Conservation (phyloP, 2,329 filamentous ascomycete genomes). For the Epichloe bromicola region DNA sequence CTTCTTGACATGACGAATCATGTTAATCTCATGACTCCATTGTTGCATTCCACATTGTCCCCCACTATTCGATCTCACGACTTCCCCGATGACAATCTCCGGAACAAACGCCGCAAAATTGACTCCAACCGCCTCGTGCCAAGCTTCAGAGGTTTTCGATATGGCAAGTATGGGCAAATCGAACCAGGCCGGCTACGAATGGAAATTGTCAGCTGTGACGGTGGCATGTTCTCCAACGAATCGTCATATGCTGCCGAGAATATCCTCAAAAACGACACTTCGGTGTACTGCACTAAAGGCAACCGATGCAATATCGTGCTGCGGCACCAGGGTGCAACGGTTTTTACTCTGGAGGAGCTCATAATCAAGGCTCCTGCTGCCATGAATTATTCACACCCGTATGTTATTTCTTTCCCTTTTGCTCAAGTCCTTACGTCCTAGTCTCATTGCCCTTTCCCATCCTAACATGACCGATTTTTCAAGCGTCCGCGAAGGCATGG, state of each 20-base stretch:
- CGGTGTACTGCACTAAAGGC: conserved; percentile 84
- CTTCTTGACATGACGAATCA: conserved; percentile 28
- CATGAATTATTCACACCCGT: conserved; percentile 73
- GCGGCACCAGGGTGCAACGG: conserved; percentile 64
- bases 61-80: conserved; percentile 24
- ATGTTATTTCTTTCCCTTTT: conserved; percentile 26
- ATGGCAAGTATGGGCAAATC: conserved; percentile 79
- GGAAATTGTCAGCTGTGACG: conserved; percentile 84
- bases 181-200: conserved; percentile 69
- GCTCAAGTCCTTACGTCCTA: neutral
- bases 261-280: conserved; percentile 67
- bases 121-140: conserved; percentile 46
- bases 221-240: conserved; percentile 55
- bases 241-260: conserved; percentile 60
- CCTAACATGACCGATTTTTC: neutral
- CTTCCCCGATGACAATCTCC: conserved; percentile 34
- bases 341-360: conserved; percentile 74
- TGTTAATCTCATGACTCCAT: conserved; percentile 15
- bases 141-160: conserved; percentile 50
- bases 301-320: conserved; percentile 78
- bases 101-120: conserved; percentile 56
- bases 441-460: neutral
- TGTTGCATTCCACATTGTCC: conserved; percentile 20
- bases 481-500: conserved; percentile 80
- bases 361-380: conserved; percentile 73